Conservation (phyloP, 106 monocot species). For the Allium sativum region DNA sequence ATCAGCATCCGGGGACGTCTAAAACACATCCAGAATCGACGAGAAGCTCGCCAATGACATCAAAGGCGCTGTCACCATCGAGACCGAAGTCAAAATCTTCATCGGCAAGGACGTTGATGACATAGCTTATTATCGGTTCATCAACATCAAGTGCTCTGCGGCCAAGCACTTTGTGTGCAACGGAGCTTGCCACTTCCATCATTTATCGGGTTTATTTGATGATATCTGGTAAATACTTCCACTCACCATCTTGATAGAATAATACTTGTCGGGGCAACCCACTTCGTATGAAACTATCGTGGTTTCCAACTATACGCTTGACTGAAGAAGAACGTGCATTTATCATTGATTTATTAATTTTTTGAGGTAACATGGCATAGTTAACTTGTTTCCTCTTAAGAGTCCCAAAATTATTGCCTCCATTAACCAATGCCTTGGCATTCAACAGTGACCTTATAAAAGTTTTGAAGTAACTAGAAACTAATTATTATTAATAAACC, state of each 20-base stretch:
- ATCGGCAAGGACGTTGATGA: slow-evolving; percentile 96
- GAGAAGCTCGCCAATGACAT: slow-evolving; percentile 90
- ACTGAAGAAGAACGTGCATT: neutral
- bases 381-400: slow-evolving; percentile 26
- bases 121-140: slow-evolving; percentile 87
- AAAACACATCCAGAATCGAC: slow-evolving; percentile 85
- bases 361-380: neutral
- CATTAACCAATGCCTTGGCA: slow-evolving; percentile 54
- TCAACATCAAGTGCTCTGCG: slow-evolving; percentile 47
- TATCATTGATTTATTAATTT: neutral
- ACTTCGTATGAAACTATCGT: slow-evolving; percentile 61
- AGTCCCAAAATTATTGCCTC: neutral
- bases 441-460: slow-evolving; percentile 35
- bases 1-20: slow-evolving; percentile 49
- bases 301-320: slow-evolving; percentile 33
- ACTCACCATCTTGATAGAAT: slow-evolving; percentile 38
- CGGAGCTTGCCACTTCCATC: slow-evolving; percentile 62
- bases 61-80: slow-evolving; percentile 87
- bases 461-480: slow-evolving; percentile 19
- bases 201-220: slow-evolving; percentile 16
- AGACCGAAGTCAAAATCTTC: slow-evolving; percentile 98
- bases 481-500: slow-evolving; percentile 27
- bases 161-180: slow-evolving; percentile 86
- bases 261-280: slow-evolving; percentile 49
- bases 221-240: slow-evolving; percentile 63